phyloP scores from a whole-genome alignment of 2,329 filamentous ascomycete genomes.

The Colletotrichum incanum region DNA sequence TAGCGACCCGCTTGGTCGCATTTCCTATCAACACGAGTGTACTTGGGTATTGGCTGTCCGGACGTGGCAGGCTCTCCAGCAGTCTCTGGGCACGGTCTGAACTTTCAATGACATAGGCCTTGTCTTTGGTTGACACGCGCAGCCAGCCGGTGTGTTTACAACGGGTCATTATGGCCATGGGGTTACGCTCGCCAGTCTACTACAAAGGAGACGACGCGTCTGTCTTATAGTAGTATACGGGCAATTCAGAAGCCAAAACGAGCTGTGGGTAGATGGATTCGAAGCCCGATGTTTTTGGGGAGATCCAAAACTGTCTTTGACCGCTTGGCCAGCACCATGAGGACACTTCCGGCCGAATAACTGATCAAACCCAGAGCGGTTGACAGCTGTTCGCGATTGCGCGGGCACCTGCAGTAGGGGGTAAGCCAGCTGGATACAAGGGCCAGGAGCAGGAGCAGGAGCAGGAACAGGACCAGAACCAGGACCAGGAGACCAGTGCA shows the following conservation, averaged over 20 bases:
- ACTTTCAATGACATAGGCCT: not conserved
- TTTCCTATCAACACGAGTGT: slow-evolving; percentile 10
- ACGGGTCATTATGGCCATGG: not conserved
- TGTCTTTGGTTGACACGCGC: not conserved
- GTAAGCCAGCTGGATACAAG: too few relatives aligned
- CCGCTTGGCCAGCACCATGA: not conserved
- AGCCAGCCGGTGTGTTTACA: slow-evolving; percentile 17
- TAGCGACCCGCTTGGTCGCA: not conserved
- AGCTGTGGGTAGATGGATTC: not conserved
- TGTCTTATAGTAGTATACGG: slow-evolving; percentile 3
- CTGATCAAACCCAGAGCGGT: not conserved
- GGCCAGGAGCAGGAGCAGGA: too few relatives aligned
- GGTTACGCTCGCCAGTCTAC: not conserved
- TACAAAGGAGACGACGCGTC: not conserved
- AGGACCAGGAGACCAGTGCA: too few relatives aligned
- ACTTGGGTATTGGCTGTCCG: not conserved
- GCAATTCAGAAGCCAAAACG: not conserved
- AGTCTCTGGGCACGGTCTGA: not conserved
- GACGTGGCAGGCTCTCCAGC: not conserved
- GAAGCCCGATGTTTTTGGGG: not conserved
- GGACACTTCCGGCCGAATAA: not conserved
- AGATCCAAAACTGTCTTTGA: not conserved
- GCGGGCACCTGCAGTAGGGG: not conserved
- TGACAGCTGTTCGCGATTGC: not conserved
- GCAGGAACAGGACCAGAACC: too few relatives aligned